Evolutionary conservation across 177 flowering plant genomes (phyloP), one percentile per base, ranked within the genome.

Genomic region (Vitis hybrid): DNA sequence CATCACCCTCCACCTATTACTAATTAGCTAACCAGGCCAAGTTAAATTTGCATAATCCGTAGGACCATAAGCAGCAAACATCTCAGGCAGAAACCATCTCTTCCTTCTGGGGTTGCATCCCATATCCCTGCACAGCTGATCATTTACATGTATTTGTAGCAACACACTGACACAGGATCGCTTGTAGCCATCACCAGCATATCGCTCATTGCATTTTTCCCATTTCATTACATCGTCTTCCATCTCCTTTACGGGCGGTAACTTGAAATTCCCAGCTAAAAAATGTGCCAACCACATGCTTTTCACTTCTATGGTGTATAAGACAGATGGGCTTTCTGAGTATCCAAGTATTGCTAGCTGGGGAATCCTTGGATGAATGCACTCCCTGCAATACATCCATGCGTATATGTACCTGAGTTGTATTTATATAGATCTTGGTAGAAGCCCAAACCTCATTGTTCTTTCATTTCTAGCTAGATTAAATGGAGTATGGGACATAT

Each of bases 311-410:
- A 78, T 63, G 1, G 80, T 74, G 58, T 57, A 74, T 18, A 81
- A 63, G 2, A 52, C 60, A 15, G 80, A 22, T 0, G 72, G 56
- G 57, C 80, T 76, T 18, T 74, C 80, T 1, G 82, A 53, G 60
- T 75, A 84, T 56, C 85, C 87, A 5, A 84, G 61, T 39, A 82
- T 62, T 22, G 85, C 82, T 19, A 84, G 59, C 22, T 73, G 81
- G 14, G 85, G 87, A 21, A 84, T 84, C 15, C 75, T 50, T 4
- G 87, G 84, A 72, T 78, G 83, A 26, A 82, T 77, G 64, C 80
- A 76, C 6, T 82, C 82, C 72, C 81, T 82, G 75, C 12, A 62
- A 58, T 18, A 9, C 0, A 48, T 39, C 5, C 8, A 39, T 39
- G 8, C 8, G 8, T 39, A 39, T 39, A 39, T 39, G 45, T 39